Percentiles rank a stretch among this genome's conserved stretches.
Conservation (phyloP, 2,329 filamentous ascomycete genomes). For the Trichoderma simmonsii region DNA sequence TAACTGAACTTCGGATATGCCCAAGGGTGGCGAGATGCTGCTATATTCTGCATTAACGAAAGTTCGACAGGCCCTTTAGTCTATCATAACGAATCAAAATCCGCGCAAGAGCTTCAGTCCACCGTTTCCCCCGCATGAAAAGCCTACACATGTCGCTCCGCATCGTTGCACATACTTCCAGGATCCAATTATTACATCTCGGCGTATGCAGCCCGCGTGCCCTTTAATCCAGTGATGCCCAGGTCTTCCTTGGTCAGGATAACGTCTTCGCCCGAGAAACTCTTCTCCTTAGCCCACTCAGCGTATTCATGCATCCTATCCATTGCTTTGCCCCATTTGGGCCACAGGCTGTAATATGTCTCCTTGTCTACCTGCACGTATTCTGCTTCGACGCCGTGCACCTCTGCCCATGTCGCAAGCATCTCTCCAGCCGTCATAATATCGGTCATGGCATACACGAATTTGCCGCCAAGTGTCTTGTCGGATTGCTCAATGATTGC, state of each 20-base stretch:
- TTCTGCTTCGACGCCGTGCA: neutral
- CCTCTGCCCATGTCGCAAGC: neutral
- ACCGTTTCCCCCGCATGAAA: too few species aligned
- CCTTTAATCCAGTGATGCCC: neutral
- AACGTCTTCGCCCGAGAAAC: neutral
- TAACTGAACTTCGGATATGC: too few species aligned
- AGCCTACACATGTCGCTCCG: too few species aligned
- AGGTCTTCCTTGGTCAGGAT: neutral
- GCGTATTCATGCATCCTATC: neutral
- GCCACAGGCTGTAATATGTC: neutral
- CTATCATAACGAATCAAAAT: too few species aligned
- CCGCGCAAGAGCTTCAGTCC: too few species aligned
- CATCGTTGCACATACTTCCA: too few species aligned
- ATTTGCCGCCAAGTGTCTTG: neutral
- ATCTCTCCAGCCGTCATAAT: neutral
- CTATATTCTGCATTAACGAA: too few species aligned
- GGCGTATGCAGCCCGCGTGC: neutral
- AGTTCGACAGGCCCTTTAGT: too few species aligned
- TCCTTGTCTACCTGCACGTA: neutral
- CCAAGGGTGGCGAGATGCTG: too few species aligned
- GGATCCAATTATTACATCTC: neutral
- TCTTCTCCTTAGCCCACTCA: neutral
- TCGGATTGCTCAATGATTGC: neutral
- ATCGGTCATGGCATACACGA: neutral
- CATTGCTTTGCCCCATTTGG: neutral